phyloP scores from a whole-genome alignment of 192 early-diverging fungal genomes.

The Coemansia sp. region DNA sequence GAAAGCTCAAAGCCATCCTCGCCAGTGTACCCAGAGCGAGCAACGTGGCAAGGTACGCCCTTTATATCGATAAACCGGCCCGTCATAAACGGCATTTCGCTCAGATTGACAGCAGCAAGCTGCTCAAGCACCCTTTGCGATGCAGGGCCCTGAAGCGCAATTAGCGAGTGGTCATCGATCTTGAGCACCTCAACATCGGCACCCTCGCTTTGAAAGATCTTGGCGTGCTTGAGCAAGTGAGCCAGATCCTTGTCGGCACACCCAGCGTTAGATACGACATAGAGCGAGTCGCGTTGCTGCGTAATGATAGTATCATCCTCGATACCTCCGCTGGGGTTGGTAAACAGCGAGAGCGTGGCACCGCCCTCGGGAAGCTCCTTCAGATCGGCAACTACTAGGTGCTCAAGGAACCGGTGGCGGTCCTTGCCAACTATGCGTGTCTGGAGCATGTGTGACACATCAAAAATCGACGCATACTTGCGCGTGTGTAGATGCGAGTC shows the following conservation, averaged over 20 bases:
- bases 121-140: slow-evolving; percentile 68
- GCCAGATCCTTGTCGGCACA: slow-evolving; percentile 95
- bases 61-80: slow-evolving; percentile 67
- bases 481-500: slow-evolving; percentile 90
- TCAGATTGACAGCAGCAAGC: slow-evolving; percentile 58
- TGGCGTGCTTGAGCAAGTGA: slow-evolving; percentile 79
- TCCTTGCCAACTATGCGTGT: slow-evolving; percentile 87
- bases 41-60: slow-evolving; percentile 80
- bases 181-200: slow-evolving; percentile 84
- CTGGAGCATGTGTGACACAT: slow-evolving; percentile 99
- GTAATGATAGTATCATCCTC: slow-evolving; percentile 98
- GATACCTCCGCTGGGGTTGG: slow-evolving; percentile 95
- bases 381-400: slow-evolving; percentile 84
- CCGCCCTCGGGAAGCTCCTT: slow-evolving; percentile 72
- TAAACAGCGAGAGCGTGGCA: slow-evolving; percentile 89
- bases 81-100: slow-evolving; percentile 89
- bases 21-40: slow-evolving; percentile 97
- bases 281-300: slow-evolving; percentile 75
- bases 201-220: slow-evolving; percentile 79
- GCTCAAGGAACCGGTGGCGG: slow-evolving; percentile 82
- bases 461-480: slow-evolving; percentile 88
- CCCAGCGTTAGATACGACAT: slow-evolving; percentile 94
- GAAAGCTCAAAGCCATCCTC: slow-evolving; percentile 99
- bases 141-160: slow-evolving; percentile 92
- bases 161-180: slow-evolving; percentile 80